Percentiles rank a stretch among this genome's conserved stretches.
phyloP scores from a whole-genome alignment of 371 early-diverging fungal species.

The Mucor plumbeus region DNA sequence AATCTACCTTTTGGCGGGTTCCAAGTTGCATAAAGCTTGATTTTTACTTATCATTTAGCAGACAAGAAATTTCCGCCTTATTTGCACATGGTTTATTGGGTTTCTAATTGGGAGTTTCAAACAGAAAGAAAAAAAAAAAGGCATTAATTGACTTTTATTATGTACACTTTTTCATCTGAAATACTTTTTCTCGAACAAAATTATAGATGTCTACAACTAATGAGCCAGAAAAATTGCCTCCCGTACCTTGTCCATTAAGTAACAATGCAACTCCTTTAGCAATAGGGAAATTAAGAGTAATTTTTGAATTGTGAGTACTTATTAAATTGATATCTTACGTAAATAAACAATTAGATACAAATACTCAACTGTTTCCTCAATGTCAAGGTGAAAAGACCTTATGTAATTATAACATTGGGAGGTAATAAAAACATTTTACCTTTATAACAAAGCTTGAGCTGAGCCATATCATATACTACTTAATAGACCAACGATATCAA shows the following conservation, averaged over 20 bases:
- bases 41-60: too few relatives aligned
- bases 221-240: constrained; percentile 5
- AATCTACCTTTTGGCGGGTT: too few relatives aligned
- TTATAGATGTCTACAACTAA: not conserved
- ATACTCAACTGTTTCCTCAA: constrained; percentile 44
- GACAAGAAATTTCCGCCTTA: not conserved
- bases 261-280: not conserved
- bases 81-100: not conserved
- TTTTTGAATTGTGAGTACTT: not conserved
- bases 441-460: not conserved
- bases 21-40: too few relatives aligned
- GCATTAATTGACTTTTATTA: not conserved
- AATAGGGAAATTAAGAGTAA: constrained; percentile 17
- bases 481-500: constrained; percentile 66
- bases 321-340: not conserved
- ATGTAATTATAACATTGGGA: constrained; percentile 50
- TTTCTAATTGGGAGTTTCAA: constrained; percentile 4
- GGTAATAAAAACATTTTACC: constrained; percentile 28
- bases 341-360: constrained; percentile 34
- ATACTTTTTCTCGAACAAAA: not conserved
- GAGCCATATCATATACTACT: not conserved
- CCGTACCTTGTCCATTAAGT: not conserved
- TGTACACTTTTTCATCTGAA: not conserved
- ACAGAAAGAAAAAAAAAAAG: not conserved
- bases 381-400: constrained; percentile 43